phyloP scores from a whole-genome alignment of 2,329 filamentous ascomycete species.

The Tolypocladium pustulatum region DNA sequence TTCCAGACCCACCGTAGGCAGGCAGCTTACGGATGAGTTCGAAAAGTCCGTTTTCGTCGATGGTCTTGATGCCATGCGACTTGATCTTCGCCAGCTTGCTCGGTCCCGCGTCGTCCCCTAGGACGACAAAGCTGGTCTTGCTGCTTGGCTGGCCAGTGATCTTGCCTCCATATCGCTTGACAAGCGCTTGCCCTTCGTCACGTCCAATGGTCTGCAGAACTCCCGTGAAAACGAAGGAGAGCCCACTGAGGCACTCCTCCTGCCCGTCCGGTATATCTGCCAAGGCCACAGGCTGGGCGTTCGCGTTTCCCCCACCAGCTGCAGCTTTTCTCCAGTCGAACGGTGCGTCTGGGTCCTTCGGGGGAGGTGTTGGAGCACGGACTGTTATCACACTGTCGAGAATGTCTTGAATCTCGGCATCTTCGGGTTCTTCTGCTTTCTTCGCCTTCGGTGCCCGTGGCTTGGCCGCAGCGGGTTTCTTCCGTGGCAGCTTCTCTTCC shows the following conservation, averaged over 20 bases:
- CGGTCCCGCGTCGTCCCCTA: slow-evolving; percentile 84
- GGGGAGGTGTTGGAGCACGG: slow-evolving; percentile 72
- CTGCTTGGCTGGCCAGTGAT: slow-evolving; percentile 75
- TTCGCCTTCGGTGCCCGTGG: slow-evolving; percentile 49
- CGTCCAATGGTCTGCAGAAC: slow-evolving; percentile 70
- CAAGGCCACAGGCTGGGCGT: slow-evolving; percentile 48
- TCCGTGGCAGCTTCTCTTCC: slow-evolving; percentile 45
- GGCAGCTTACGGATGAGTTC: slow-evolving; percentile 73
- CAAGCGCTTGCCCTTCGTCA: slow-evolving; percentile 73
- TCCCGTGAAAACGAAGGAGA: slow-evolving; percentile 93
- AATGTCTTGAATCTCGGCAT: slow-evolving; percentile 65
- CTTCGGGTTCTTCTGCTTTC: slow-evolving; percentile 57
- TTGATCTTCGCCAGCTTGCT: slow-evolving; percentile 85
- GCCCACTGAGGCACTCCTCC: slow-evolving; percentile 80
- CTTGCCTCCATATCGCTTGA: slow-evolving; percentile 92
- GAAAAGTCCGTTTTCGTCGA: slow-evolving; percentile 87
- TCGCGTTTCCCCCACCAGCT: slow-evolving; percentile 47
- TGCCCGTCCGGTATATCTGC: slow-evolving; percentile 71
- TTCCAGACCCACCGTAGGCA: slow-evolving; percentile 76
- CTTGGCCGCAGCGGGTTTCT: slow-evolving; percentile 48
- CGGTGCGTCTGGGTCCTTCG: slow-evolving; percentile 58
- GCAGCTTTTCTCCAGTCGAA: slow-evolving; percentile 65
- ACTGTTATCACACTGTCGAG: slow-evolving; percentile 80
- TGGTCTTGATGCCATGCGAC: slow-evolving; percentile 73
- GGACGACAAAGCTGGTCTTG: slow-evolving; percentile 88